Percentiles rank a stretch among this genome's conserved stretches.
Conservation (phyloP, 2,329 filamentous ascomycete genomes). For the Fusarium sp. region DNA sequence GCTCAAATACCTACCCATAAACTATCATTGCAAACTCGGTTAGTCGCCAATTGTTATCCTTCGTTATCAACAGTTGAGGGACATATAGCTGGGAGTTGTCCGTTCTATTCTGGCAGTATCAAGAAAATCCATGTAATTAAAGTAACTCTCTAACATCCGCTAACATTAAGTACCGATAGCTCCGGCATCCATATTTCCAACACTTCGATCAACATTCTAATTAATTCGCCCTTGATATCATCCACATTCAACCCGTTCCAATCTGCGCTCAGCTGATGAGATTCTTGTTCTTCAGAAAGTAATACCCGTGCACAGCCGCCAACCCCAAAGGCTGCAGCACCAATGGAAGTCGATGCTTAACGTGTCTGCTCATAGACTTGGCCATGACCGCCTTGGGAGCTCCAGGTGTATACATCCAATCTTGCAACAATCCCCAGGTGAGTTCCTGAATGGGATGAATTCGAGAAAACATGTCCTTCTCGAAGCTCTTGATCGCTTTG, state of each 20-base stretch:
- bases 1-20: no score
- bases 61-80: background rate
- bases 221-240: background rate
- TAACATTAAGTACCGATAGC: background rate
- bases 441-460: constrained; percentile 51
- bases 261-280: constrained; percentile 7
- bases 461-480: constrained; percentile 52
- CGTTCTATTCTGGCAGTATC: background rate
- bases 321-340: constrained; percentile 45
- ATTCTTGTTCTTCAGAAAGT: constrained; percentile 34
- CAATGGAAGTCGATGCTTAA: constrained; percentile 44
- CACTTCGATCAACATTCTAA: background rate
- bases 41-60: no score
- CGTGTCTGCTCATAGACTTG: constrained; percentile 45
- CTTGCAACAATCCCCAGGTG: constrained; percentile 55
- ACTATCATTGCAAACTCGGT: background rate
- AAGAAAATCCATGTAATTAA: background rate
- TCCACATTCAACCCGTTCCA: background rate
- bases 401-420: constrained; percentile 59
- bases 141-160: constrained; percentile 25
- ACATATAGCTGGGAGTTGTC: background rate
- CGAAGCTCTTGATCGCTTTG: constrained; percentile 47
- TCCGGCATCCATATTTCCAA: background rate
- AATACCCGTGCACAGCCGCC: constrained; percentile 43
- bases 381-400: constrained; percentile 56